phyloP scores from a whole-genome alignment of 805 yeast genomes.

The Candida verbasci region DNA sequence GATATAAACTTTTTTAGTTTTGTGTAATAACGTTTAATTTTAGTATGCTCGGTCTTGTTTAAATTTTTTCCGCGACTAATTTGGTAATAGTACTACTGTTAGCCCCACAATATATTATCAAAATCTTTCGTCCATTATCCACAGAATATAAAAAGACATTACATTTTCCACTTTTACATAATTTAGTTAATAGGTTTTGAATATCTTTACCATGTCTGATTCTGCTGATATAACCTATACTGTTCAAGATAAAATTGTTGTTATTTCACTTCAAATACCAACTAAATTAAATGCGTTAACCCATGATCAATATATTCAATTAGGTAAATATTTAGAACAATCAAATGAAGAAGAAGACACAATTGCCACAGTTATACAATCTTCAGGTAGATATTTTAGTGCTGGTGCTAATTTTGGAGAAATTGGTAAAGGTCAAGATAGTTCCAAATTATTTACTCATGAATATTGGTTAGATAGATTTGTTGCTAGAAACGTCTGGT shows the following conservation, averaged over 20 bases:
- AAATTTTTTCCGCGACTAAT: no score
- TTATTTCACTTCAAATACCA: slow-evolving; percentile 67
- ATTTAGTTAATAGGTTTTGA: no score
- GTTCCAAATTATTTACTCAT: slow-evolving; percentile 28
- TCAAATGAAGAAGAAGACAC: slow-evolving; percentile 64
- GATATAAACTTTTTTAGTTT: no score
- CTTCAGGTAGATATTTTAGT: slow-evolving; percentile 72
- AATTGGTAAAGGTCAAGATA: slow-evolving; percentile 24
- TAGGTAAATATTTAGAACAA: slow-evolving; percentile 54
- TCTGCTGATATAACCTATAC: slow-evolving; percentile 34
- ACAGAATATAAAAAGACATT: no score
- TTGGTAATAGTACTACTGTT: no score
- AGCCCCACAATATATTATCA: no score
- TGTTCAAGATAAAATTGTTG: slow-evolving; percentile 45
- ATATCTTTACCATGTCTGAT: slow-evolving; percentile 5
- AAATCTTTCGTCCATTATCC: no score
- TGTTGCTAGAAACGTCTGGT: slow-evolving; percentile 62
- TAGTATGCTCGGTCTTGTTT: no score
- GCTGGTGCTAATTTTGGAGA: slow-evolving; percentile 76
- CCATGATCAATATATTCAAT: slow-evolving; percentile 55
- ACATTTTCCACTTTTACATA: no score
- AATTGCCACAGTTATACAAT: slow-evolving; percentile 58
- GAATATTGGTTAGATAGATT: slow-evolving; percentile 53
- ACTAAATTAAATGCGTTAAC: slow-evolving; percentile 61
- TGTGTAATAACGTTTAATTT: no score